Evolutionary conservation across 257 asterid genomes (phyloP).

Genomic region (Rehmannia glutinosa): DNA sequence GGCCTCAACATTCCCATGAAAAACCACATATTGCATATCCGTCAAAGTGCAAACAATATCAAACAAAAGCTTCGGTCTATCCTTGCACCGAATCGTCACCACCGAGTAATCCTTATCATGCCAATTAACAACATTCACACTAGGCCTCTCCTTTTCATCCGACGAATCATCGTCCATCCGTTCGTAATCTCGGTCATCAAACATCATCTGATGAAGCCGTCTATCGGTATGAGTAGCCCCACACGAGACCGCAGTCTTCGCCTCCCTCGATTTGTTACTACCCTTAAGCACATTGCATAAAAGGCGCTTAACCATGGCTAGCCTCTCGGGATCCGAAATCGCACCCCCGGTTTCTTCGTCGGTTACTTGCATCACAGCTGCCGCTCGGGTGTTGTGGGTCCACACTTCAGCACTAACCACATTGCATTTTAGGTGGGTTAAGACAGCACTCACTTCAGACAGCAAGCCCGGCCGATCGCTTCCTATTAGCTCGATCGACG

Average conservation of each 20-base stretch:
- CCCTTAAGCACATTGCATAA: slow-evolving; percentile 79
- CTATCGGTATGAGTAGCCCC: slow-evolving; percentile 72
- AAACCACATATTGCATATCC: slow-evolving; percentile 92
- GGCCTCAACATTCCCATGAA: slow-evolving; percentile 85
- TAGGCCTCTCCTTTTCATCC: slow-evolving; percentile 62
- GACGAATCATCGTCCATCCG: slow-evolving; percentile 32
- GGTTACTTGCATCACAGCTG: slow-evolving; percentile 90
- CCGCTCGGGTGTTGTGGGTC: slow-evolving; percentile 98
- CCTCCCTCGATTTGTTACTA: slow-evolving; percentile 66
- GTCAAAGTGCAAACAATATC: slow-evolving; percentile 90
- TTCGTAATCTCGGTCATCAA: slow-evolving; percentile 88
- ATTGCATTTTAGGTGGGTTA: slow-evolving; percentile 82
- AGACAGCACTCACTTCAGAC: slow-evolving; percentile 97
- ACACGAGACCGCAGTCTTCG: slow-evolving; percentile 70
- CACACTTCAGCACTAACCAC: slow-evolving; percentile 95
- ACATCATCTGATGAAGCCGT: slow-evolving; percentile 96
- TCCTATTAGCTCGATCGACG: slow-evolving; percentile 85
- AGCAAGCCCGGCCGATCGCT: slow-evolving; percentile 92
- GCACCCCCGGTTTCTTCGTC: slow-evolving; percentile 69
- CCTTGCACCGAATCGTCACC: slow-evolving; percentile 80
- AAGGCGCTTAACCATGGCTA: slow-evolving; percentile 58
- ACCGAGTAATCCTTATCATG: slow-evolving; percentile 86
- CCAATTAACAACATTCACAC: slow-evolving; percentile 84
- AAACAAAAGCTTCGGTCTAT: slow-evolving; percentile 86
- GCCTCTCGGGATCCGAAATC: slow-evolving; percentile 52